These are phyloP conservation scores for Arthromyces matolae DNA, from an alignment of 768 basidiomycete genomes.

Conservation along the genomic window DNA sequence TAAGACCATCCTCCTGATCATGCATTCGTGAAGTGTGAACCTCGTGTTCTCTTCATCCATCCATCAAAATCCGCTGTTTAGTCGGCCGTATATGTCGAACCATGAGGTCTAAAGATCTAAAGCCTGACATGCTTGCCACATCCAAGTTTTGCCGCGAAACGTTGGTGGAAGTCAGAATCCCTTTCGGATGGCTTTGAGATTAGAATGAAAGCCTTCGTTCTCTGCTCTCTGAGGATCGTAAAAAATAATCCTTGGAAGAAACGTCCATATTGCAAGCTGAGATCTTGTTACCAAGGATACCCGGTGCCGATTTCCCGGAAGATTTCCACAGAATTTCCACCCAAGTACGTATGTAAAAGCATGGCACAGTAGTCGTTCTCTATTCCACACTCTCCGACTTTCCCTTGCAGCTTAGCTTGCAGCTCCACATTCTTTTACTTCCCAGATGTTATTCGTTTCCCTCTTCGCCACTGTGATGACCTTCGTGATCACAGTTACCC, in stretches of 20 bases:
- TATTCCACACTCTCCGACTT: background rate
- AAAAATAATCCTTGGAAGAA: too few species aligned
- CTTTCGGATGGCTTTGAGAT: too few species aligned
- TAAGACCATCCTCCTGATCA: background rate
- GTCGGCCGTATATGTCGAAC: constrained; percentile 2
- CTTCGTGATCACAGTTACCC: background rate
- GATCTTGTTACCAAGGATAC: constrained; percentile 21
- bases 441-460: constrained; percentile 6
- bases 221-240: too few species aligned
- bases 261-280: too few species aligned
- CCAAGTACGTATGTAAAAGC: background rate
- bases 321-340: constrained; percentile 7
- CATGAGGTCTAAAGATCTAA: too few species aligned
- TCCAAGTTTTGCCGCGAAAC: background rate
- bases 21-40: background rate
- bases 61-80: constrained; percentile 1
- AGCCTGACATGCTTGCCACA: background rate
- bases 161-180: too few species aligned
- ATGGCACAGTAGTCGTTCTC: too few species aligned
- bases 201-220: too few species aligned
- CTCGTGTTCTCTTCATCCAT: constrained; percentile 1
- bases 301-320: constrained; percentile 2
- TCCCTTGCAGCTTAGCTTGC: constrained; percentile 24
- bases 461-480: constrained; percentile 4
- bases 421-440: constrained; percentile 34